A percentile compares a stretch with the other conserved stretches of the same genome.
Evolutionary conservation across 331 rosid genomes (phyloP).

Genomic region (Malus hybrid): DNA sequence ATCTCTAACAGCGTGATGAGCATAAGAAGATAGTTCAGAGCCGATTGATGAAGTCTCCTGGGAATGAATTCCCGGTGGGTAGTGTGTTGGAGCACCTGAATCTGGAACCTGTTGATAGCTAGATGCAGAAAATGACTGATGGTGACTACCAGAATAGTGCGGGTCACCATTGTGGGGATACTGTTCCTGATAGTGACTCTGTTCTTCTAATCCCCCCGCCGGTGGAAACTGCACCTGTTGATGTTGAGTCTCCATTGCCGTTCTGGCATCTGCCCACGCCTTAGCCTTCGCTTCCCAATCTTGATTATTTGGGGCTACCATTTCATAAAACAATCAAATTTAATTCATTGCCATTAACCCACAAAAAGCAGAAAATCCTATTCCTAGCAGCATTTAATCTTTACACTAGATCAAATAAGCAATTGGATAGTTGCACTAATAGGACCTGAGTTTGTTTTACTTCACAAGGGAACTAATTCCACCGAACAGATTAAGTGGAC

Average conservation of each 20-base stretch:
- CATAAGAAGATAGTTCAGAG: slow-evolving; percentile 45
- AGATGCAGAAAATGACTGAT: slow-evolving; percentile 53
- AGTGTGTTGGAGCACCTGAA: slow-evolving; percentile 39
- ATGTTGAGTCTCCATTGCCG: slow-evolving; percentile 68
- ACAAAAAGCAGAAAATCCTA: not conserved
- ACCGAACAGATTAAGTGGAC: not conserved
- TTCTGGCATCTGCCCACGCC: slow-evolving; percentile 95
- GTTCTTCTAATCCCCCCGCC: slow-evolving; percentile 63
- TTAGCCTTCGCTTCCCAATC: slow-evolving; percentile 98
- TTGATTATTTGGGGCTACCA: slow-evolving; percentile 51
- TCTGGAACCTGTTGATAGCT: slow-evolving; percentile 65
- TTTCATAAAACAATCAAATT: slow-evolving; percentile 2
- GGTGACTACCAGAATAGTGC: slow-evolving; percentile 44
- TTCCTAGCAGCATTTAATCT: not conserved
- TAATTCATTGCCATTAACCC: not conserved
- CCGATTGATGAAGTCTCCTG: slow-evolving; percentile 44
- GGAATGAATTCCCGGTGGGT: slow-evolving; percentile 35
- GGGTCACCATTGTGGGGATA: slow-evolving; percentile 47
- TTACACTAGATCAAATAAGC: not conserved
- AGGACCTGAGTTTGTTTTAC: not conserved
- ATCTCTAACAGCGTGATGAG: slow-evolving; percentile 40
- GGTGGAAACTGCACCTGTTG: slow-evolving; percentile 56
- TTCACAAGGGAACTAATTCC: not conserved
- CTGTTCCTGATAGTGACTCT: slow-evolving; percentile 61
- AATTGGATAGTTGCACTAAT: not conserved